A percentile compares a stretch with the other conserved stretches of the same genome.
Conservation (phyloP, 106 monocot species). For the Allium cepa region DNA sequence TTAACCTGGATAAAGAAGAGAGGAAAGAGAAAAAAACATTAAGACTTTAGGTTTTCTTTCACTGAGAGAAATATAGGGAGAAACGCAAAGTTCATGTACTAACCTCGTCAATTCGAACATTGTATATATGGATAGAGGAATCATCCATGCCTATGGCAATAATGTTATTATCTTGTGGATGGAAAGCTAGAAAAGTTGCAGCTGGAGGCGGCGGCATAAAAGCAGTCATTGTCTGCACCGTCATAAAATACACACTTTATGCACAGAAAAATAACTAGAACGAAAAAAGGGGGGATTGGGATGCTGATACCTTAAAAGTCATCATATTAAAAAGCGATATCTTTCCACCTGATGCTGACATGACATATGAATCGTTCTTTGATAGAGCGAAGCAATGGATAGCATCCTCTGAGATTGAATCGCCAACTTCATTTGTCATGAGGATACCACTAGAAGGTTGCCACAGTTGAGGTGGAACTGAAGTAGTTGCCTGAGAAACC, state of each 20-base stretch:
- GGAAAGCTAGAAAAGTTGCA: slow-evolving; percentile 69
- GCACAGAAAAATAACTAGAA: slow-evolving; percentile 1
- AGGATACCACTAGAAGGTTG: slow-evolving; percentile 27
- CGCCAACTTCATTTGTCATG: slow-evolving; percentile 35
- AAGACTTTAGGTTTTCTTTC: not conserved
- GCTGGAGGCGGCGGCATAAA: slow-evolving; percentile 70
- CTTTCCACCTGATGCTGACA: slow-evolving; percentile 61
- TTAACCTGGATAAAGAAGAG: slow-evolving; percentile 34
- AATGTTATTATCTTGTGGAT: slow-evolving; percentile 63
- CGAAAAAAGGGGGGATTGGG: not conserved
- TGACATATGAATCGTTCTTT: slow-evolving; percentile 57
- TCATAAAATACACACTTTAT: slow-evolving; percentile 3
- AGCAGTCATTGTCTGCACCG: slow-evolving; percentile 51
- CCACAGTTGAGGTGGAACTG: slow-evolving; percentile 24
- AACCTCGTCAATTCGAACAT: slow-evolving; percentile 58
- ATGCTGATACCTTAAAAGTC: slow-evolving; percentile 40
- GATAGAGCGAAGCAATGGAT: slow-evolving; percentile 42
- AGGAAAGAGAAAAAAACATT: not conserved
- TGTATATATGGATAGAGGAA: slow-evolving; percentile 56
- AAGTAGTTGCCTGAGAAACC: slow-evolving; percentile 22
- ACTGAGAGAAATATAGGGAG: not conserved
- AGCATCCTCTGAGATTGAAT: slow-evolving; percentile 21
- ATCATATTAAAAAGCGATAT: slow-evolving; percentile 55
- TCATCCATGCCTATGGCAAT: slow-evolving; percentile 84
- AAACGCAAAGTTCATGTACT: not conserved